Base-by-base conservation (phyloP, 2,329 filamentous ascomycete species). In the Fusarium fracticaudum region DNA sequence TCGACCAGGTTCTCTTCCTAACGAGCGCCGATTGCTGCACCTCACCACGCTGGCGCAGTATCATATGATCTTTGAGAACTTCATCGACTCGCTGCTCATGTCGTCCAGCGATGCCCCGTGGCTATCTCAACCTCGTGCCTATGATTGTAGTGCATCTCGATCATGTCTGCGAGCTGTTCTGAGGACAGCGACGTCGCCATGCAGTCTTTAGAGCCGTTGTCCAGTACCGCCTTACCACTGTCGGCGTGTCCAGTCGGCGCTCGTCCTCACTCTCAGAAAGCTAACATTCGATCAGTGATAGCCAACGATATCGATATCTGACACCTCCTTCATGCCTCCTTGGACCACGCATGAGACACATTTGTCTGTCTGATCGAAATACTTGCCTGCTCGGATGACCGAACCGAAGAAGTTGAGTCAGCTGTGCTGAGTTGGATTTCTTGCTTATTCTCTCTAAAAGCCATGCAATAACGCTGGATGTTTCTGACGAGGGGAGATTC, bases 241-340 rank as follows among this genome's bases (percentile, higher is more conserved):
- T 26, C 1, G 5, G 8, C 6, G 7, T 18, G 15, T 13, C 7
- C n/a, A 26, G n/a, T 5, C 6, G 0, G 1, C 17, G 1, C n/a
- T 43, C 14, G 40, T 8, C 40, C 22, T 43, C 7, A 3, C 22
- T 20, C 11, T 8, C n/a, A 45, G n/a, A 18, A 45, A 18, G 7
- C 17, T 13, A 5, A 5, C n/a, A 5, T 18, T 18, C 3, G 12
- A 26, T 26, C 17, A 13, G 17, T 13, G 7, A 13, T 5, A 12
- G n/a, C 7, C 17, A 45, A 26, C 6, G 17, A 45, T 18, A 45
- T 8, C 22, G 40, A n/a, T 8, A 26, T 45, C 17, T 4, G 13
- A 47, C 43, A 24, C n/a, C n/a, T 43, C 8, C 22, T 24, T 17
- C 14, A 24, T 24, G 6, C 24, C 24, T 44, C 41, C 24, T 29